Conservation (phyloP, 441 rosid genomes). For the Geranium incanum region DNA sequence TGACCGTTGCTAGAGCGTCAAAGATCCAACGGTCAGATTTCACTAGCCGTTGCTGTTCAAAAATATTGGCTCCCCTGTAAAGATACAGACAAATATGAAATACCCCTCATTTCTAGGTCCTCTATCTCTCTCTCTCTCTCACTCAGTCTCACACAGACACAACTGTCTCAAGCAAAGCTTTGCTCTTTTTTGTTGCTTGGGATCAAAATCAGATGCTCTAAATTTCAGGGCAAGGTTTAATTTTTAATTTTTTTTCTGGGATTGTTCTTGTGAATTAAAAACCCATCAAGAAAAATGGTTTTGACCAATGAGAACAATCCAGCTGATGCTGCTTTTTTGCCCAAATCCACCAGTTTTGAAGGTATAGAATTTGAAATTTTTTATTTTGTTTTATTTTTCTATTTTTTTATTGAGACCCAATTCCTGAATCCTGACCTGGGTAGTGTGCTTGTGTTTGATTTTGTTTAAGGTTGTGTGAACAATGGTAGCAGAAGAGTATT, state of each 20-base stretch:
- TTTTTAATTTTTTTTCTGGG: not conserved
- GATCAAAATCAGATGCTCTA: not conserved
- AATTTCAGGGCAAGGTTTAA: not conserved
- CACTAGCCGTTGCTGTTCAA: too few relatives aligned
- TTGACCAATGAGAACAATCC: constrained; percentile 42
- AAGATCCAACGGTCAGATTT: too few relatives aligned
- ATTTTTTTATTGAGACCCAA: not conserved
- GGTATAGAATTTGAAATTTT: constrained; percentile 27
- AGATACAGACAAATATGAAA: too few relatives aligned
- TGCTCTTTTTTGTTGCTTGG: too few relatives aligned
- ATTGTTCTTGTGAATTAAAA: not conserved
- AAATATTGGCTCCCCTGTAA: too few relatives aligned
- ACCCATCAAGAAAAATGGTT: constrained; percentile 30
- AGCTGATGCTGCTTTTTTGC: not conserved
- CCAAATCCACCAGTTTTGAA: constrained; percentile 37
- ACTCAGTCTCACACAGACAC: too few relatives aligned
- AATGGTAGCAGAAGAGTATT: constrained; percentile 50
- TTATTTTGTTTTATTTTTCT: too few relatives aligned
- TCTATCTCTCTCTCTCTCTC: too few relatives aligned
- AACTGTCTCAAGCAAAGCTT: too few relatives aligned
- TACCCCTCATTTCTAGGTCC: too few relatives aligned
- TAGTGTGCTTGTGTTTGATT: constrained; percentile 5
- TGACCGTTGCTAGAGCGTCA: too few relatives aligned
- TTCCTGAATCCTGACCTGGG: constrained; percentile 23
- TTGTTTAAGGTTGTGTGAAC: constrained; percentile 27